phyloP scores from a whole-genome alignment of 2,329 filamentous ascomycete species.

The Claviceps paspali region DNA sequence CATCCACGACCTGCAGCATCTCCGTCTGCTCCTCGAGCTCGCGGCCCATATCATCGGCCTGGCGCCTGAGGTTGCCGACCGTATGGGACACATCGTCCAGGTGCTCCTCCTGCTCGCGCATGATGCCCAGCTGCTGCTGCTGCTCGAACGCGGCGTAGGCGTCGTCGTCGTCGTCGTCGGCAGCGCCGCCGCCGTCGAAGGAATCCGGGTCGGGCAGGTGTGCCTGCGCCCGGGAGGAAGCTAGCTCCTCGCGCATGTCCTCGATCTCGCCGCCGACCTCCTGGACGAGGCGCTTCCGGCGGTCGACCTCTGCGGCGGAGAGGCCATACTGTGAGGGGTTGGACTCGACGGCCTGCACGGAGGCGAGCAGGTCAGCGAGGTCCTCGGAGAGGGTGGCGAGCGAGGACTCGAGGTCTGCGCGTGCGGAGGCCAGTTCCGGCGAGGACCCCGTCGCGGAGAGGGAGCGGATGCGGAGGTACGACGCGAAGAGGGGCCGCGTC shows the following conservation, averaged over 20 bases:
- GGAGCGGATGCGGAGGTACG: constrained; percentile 89
- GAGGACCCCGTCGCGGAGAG: constrained; percentile 56
- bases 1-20: constrained; percentile 76
- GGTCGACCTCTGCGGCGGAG: constrained; percentile 63
- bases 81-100: constrained; percentile 87
- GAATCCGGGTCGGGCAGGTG: constrained; percentile 38
- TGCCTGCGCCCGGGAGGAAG: constrained; percentile 7
- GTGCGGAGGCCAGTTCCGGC: constrained; percentile 72
- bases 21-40: constrained; percentile 91
- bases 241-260: constrained; percentile 72
- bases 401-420: constrained; percentile 49
- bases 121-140: constrained; percentile 77
- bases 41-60: constrained; percentile 90
- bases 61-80: constrained; percentile 75
- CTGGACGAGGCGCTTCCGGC: constrained; percentile 67
- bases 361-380: constrained; percentile 73
- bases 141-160: constrained; percentile 76
- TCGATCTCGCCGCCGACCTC: constrained; percentile 84
- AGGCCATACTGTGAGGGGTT: constrained; percentile 81
- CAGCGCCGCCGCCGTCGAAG: constrained; percentile 37
- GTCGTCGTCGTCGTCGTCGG: constrained; percentile 41
- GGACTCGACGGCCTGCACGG: constrained; percentile 73
- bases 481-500: constrained; percentile 77
- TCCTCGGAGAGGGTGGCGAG: constrained; percentile 64
- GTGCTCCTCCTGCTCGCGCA: constrained; percentile 88